Conservation (phyloP, 2,329 filamentous ascomycete genomes). For the Scleromitrula shiraiana region DNA sequence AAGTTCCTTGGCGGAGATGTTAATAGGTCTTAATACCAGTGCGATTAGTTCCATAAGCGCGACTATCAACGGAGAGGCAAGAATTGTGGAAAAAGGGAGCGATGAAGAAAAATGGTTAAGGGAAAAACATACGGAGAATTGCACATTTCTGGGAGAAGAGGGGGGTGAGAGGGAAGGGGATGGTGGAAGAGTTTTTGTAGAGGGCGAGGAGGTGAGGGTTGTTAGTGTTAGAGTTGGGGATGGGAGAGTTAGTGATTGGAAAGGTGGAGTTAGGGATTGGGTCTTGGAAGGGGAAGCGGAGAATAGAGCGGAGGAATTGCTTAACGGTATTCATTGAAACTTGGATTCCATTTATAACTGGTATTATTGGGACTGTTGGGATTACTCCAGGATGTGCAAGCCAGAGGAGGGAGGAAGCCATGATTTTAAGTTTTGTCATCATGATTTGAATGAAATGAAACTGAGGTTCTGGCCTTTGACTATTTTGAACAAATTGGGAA, state of each 20-base stretch:
- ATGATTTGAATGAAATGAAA: no score
- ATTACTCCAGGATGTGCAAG: no score
- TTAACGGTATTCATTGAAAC: no score
- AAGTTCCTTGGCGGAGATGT: slow-evolving; percentile 71
- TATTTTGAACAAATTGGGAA: no score
- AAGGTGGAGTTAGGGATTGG: slow-evolving; percentile 87
- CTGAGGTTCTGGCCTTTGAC: no score
- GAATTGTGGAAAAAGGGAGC: slow-evolving; percentile 62
- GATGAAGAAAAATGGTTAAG: slow-evolving; percentile 82
- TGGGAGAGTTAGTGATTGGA: slow-evolving; percentile 88
- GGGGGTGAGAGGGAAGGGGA: slow-evolving; percentile 36
- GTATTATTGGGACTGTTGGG: no score
- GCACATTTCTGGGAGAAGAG: slow-evolving; percentile 66
- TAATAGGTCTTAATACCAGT: slow-evolving; percentile 86
- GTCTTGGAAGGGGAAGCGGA: slow-evolving; percentile 16
- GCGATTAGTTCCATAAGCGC: slow-evolving; percentile 83
- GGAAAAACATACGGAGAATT: slow-evolving; percentile 79
- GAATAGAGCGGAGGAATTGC: slow-evolving; percentile 13
- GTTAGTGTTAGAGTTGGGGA: slow-evolving; percentile 79
- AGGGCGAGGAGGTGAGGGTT: slow-evolving; percentile 75
- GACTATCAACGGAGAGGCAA: slow-evolving; percentile 84
- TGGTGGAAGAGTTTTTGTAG: slow-evolving; percentile 60
- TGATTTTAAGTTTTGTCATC: no score
- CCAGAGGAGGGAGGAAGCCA: no score
- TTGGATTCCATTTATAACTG: no score